Evolutionary conservation across 1,284 basidiomycete genomes (phyloP).

Genomic region (Microbotryum silenes-acaulis): DNA sequence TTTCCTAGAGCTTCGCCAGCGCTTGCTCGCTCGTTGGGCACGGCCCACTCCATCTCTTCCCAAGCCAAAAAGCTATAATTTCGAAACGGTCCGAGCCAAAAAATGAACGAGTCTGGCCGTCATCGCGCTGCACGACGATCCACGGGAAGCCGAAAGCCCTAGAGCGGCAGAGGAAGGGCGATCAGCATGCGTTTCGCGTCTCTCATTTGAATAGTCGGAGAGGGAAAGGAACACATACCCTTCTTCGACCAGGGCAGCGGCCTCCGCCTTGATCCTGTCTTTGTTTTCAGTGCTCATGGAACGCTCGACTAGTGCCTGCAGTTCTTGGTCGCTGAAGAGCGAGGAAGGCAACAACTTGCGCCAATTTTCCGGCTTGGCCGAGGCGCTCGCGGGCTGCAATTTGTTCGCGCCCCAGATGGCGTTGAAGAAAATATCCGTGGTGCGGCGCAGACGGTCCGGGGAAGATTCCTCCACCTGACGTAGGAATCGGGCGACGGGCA

Average conservation of each 20-base stretch:
- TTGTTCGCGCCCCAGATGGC: slow-evolving; percentile 13
- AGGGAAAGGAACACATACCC: slow-evolving; percentile 20
- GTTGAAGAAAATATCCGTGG: slow-evolving; percentile 17
- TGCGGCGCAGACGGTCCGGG: slow-evolving; percentile 9
- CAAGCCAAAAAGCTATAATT: slow-evolving; percentile 24
- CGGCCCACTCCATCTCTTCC: slow-evolving; percentile 22
- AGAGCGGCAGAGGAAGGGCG: not conserved
- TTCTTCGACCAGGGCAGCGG: slow-evolving; percentile 7
- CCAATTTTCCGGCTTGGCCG: slow-evolving; percentile 13
- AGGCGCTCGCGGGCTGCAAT: slow-evolving; percentile 2
- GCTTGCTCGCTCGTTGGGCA: not conserved
- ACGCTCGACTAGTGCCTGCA: slow-evolving; percentile 12
- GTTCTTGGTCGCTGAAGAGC: slow-evolving; percentile 11
- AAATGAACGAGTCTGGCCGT: slow-evolving; percentile 15
- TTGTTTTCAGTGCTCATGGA: slow-evolving; percentile 19
- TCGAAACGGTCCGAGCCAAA: slow-evolving; percentile 31
- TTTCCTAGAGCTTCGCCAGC: not conserved
- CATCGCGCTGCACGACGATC: slow-evolving; percentile 18
- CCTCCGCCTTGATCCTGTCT: slow-evolving; percentile 18
- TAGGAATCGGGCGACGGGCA: slow-evolving; percentile 17
- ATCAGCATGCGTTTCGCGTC: not conserved
- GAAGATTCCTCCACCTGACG: slow-evolving; percentile 13
- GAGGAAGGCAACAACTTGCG: not conserved
- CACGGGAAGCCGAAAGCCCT: slow-evolving; percentile 3
- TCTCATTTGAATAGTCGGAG: slow-evolving; percentile 8